These are phyloP conservation scores for Rhytidiadelphus loreus DNA, from an alignment of 225 moss, liverwort and hornwort species.

Conservation along the genomic window DNA sequence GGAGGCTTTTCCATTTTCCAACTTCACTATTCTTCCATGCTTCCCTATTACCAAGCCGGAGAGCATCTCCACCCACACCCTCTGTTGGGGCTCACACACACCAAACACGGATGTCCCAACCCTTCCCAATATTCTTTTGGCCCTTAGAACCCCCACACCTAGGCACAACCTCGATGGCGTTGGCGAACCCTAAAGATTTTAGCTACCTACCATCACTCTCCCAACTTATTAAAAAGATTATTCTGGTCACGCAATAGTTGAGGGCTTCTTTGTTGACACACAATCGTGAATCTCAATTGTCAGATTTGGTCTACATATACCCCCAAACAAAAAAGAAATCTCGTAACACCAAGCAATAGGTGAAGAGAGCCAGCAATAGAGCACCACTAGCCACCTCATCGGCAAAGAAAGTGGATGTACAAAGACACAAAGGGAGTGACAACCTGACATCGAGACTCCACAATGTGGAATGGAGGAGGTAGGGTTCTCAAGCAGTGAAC, in stretches of 20 bases:
- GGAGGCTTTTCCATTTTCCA: too few species aligned
- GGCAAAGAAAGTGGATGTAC: not conserved
- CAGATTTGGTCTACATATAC: not conserved
- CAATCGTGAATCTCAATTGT: not conserved
- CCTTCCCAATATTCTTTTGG: not conserved
- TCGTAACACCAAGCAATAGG: fast-evolving
- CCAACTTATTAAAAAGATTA: too few species aligned
- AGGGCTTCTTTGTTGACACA: too few species aligned
- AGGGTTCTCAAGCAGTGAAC: too few species aligned
- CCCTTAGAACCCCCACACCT: too few species aligned
- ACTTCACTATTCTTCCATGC: not conserved
- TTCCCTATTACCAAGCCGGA: not conserved
- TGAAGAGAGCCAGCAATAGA: not conserved
- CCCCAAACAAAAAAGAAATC: too few species aligned
- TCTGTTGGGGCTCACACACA: too few species aligned
- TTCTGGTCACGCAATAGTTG: too few species aligned
- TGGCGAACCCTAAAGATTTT: too few species aligned
- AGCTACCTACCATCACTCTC: too few species aligned
- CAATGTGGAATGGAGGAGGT: not conserved
- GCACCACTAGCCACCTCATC: fast-evolving
- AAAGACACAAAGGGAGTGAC: fast-evolving
- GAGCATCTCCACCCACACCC: not conserved
- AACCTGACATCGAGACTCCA: fast-evolving
- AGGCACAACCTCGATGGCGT: too few species aligned
- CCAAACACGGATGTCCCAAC: not conserved